Conservation (phyloP, 176 grass and related monocot species). For the Eragrostis nindensis region DNA sequence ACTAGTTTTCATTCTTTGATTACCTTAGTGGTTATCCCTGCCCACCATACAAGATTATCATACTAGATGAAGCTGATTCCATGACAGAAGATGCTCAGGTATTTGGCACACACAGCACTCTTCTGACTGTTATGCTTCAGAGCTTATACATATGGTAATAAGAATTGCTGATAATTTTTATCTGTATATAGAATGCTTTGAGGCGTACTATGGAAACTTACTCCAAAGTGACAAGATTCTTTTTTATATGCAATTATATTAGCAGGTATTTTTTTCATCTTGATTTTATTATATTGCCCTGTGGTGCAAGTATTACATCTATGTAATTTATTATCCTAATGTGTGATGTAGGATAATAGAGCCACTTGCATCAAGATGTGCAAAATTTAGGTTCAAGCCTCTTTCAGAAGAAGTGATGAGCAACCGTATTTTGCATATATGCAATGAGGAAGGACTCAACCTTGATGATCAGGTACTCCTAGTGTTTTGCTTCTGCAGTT, state of each 20-base stretch:
- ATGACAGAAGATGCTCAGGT: conserved; percentile 99
- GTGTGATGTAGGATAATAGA: conserved; percentile 86
- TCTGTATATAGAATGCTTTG: conserved; percentile 76
- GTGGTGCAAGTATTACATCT: conserved; percentile 6
- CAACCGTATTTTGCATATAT: conserved; percentile 90
- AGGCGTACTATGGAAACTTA: conserved; percentile 89
- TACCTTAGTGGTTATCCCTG: conserved; percentile 78
- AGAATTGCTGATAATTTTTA: conserved; percentile 26
- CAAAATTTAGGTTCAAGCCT: conserved; percentile 99
- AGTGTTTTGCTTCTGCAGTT: background rate
- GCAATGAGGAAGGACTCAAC: conserved; percentile 85
- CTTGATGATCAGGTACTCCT: conserved; percentile 77
- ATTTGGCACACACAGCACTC: conserved; percentile 27
- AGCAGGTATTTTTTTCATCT: conserved; percentile 75
- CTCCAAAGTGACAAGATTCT: conserved; percentile 98
- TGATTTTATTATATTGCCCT: background rate
- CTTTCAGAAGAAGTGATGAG: conserved; percentile 94
- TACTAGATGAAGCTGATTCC: conserved; percentile 99
- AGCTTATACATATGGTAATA: conserved; percentile 1
- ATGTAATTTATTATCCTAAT: conserved; percentile 13
- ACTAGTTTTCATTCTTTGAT: conserved; percentile 35
- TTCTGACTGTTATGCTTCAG: conserved; percentile 30
- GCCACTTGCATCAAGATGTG: conserved; percentile 96
- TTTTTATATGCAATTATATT: conserved; percentile 99
- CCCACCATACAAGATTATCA: conserved; percentile 98